Percentiles rank a stretch among this genome's conserved stretches.
Evolutionary conservation across 306 rosid species (phyloP).

Genomic region (Rosa lucieae): DNA sequence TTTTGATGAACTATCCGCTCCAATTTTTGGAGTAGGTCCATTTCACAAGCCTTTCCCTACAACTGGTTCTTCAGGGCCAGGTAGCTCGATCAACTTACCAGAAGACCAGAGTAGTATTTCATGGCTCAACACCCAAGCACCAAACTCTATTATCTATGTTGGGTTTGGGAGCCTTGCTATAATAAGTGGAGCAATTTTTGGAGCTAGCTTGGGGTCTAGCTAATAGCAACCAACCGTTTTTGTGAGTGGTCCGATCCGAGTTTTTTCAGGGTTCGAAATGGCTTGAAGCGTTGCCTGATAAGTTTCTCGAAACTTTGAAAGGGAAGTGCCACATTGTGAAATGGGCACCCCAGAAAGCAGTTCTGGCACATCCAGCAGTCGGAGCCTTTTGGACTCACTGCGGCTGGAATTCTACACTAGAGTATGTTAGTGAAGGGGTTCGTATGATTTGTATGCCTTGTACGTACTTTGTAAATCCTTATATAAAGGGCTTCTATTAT

Average conservation of each 20-base stretch:
- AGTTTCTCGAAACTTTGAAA: not conserved
- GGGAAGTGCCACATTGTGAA: not conserved
- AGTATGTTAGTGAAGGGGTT: not conserved
- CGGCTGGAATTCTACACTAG: not conserved
- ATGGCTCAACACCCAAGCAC: slow-evolving; percentile 1
- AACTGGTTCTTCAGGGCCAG: not conserved
- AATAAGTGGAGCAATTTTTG: not conserved
- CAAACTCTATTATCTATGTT: not conserved
- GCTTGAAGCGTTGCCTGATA: not conserved
- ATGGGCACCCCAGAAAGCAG: not conserved
- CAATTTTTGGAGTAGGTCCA: not conserved
- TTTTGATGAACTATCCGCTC: not conserved
- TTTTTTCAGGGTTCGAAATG: not conserved
- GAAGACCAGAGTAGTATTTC: not conserved
- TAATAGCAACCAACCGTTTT: not conserved
- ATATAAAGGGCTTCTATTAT: too few species aligned
- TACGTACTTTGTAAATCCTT: too few species aligned
- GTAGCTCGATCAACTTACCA: not conserved
- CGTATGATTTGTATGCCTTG: not conserved
- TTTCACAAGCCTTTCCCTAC: not conserved
- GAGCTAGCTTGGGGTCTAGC: not conserved
- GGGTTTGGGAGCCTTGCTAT: not conserved
- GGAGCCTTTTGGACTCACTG: not conserved
- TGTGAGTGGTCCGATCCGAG: not conserved
- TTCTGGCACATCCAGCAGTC: not conserved